phyloP scores from a whole-genome alignment of 2,329 filamentous ascomycete species.

The Aaosphaeria arxii region DNA sequence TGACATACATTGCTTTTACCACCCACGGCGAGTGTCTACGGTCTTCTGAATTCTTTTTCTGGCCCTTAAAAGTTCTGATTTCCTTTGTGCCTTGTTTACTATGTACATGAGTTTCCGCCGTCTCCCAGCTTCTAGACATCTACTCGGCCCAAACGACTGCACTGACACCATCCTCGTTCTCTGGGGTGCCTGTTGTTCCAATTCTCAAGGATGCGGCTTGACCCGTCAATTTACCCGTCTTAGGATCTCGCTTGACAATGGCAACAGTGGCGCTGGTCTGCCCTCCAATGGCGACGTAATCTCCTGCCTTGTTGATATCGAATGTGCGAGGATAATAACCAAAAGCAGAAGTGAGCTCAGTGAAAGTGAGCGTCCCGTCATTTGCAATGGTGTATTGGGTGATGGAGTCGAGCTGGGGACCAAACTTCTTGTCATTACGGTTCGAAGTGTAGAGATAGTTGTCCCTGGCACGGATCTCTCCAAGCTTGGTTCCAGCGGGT shows the following conservation, averaged over 20 bases:
- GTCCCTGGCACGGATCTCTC: conserved; percentile 29
- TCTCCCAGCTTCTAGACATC: background rate
- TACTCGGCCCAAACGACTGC: conserved; percentile 35
- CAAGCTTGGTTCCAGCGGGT: conserved; percentile 26
- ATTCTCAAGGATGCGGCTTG: conserved; percentile 24
- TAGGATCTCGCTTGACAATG: conserved; percentile 24
- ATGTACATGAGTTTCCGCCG: no score
- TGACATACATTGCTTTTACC: no score
- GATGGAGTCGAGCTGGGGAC: conserved; percentile 25
- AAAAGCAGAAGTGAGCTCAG: conserved; percentile 26
- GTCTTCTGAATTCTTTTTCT: no score
- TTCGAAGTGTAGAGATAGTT: conserved; percentile 34
- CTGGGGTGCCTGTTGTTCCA: conserved; percentile 19
- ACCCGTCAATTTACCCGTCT: conserved; percentile 24
- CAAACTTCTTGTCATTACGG: conserved; percentile 37
- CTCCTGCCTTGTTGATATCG: conserved; percentile 31
- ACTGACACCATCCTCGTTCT: conserved; percentile 31
- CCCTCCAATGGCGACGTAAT: conserved; percentile 28
- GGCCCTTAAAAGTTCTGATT: no score
- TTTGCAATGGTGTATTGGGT: conserved; percentile 31
- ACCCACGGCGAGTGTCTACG: no score
- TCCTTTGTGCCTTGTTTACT: no score
- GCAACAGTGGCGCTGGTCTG: conserved; percentile 32
- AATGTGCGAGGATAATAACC: conserved; percentile 35
- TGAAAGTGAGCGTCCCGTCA: conserved; percentile 24